Percentiles rank a stretch among this genome's conserved stretches.
These are phyloP conservation scores for Zea mays DNA, from an alignment of 176 grass and related monocot species.

Conservation along the genomic window DNA sequence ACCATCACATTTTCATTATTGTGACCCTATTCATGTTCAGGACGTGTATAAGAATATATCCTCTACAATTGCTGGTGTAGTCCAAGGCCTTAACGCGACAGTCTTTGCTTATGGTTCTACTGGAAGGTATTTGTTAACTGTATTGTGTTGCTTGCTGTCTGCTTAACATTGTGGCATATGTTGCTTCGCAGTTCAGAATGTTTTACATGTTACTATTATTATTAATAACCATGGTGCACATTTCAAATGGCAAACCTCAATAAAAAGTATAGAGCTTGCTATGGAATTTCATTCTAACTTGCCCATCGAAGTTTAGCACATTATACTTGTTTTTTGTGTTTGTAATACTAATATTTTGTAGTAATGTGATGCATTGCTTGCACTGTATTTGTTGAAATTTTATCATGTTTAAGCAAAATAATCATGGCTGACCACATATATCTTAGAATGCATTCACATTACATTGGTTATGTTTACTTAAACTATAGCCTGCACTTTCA, in stretches of 20 bases:
- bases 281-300: neutral
- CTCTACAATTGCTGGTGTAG: slow-evolving; percentile 81
- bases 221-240: slow-evolving; percentile 28
- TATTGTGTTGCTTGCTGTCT: neutral
- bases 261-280: neutral
- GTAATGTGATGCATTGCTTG: neutral
- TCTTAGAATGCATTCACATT: neutral
- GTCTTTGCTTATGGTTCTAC: slow-evolving; percentile 99
- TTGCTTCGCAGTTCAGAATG: neutral
- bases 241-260: neutral
- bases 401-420: neutral
- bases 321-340: neutral
- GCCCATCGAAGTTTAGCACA: slow-evolving; percentile 6
- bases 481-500: neutral
- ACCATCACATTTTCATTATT: slow-evolving; percentile 17
- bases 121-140: slow-evolving; percentile 74
- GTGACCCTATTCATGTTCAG: slow-evolving; percentile 41
- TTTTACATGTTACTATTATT: neutral
- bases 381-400: slow-evolving; percentile 1
- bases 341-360: neutral
- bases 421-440: neutral
- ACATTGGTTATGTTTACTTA: neutral
- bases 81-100: slow-evolving; percentile 97
- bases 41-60: slow-evolving; percentile 93
- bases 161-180: slow-evolving; percentile 6